Evolutionary conservation across 2,329 filamentous ascomycete genomes (phyloP).

Genomic region (Tolypocladium nubicola): DNA sequence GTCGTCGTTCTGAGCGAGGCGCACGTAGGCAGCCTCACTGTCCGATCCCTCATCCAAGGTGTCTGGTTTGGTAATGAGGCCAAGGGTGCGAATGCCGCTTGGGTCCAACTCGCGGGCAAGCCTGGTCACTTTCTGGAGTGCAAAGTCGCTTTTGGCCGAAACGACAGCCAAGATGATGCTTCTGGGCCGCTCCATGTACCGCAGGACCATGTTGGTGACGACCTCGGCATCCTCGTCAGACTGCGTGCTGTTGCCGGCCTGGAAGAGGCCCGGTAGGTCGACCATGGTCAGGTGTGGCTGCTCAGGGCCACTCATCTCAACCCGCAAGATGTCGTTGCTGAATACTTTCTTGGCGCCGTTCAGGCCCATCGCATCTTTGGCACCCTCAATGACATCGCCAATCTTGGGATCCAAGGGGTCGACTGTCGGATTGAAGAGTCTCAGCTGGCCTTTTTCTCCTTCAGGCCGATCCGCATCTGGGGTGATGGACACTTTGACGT

Average conservation of each 20-base stretch:
- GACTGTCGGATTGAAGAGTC: constrained; percentile 13
- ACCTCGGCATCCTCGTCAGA: constrained; percentile 29
- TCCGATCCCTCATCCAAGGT: constrained; percentile 18
- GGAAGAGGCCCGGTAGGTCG: constrained; percentile 47
- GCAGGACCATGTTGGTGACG: constrained; percentile 35
- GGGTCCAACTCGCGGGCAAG: constrained; percentile 20
- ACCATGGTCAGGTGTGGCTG: constrained; percentile 45
- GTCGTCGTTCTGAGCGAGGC: constrained; percentile 33
- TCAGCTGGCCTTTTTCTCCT: constrained; percentile 13
- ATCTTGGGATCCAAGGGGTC: constrained; percentile 14
- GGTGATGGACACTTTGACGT: constrained; percentile 20
- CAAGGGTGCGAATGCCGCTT: constrained; percentile 33
- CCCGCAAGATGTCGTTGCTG: constrained; percentile 32
- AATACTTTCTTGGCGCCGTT: constrained; percentile 24
- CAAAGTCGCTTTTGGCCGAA: constrained; percentile 43
- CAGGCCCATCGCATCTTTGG: constrained; percentile 39
- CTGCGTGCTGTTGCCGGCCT: constrained; percentile 35
- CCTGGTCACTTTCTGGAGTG: constrained; percentile 45
- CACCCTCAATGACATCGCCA: constrained; percentile 24
- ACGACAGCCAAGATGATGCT: constrained; percentile 52
- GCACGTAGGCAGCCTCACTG: constrained; percentile 27
- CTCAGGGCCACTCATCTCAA: constrained; percentile 36
- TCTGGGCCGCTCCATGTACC: constrained; percentile 44
- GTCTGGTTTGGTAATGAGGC: constrained; percentile 49
- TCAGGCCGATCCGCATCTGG: constrained; percentile 18